Base-by-base conservation (phyloP, 1,284 basidiomycete genomes). In the Termitomyces sp. region DNA sequence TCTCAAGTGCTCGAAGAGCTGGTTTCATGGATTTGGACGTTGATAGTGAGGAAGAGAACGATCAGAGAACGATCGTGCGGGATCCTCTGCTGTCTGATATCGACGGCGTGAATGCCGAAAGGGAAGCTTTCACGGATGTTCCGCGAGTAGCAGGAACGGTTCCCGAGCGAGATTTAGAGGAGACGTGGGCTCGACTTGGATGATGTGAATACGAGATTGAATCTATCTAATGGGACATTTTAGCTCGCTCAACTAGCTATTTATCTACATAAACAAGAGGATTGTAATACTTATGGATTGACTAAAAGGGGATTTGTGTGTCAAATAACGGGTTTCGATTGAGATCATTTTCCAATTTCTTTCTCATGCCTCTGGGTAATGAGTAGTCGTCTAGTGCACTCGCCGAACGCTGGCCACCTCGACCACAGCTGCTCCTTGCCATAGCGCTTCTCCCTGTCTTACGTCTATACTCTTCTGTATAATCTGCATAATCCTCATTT, bases 1-100 rank as follows among this genome's bases (percentile, higher is more conserved):
- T 97, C 69, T 75, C 83, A 68, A 72, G 85, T 63, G 78, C 83
- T 62, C 72, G 89, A 68, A 71, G 82, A 66, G 74, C 88, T 63
- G 79, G 91, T 60, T 80, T 85, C 74, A 75, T 88, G 49, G 88
- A 91, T 66, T 75, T 88, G 52, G 88, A 88, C 60, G 71, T 86
- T 53, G 85, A 88, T 50, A 79, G 79, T 45, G 84, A 86, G 41
- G 84, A 86, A 35, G 80, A 83, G 11, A 76, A 76, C 49, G 78
- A 80, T 5, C 75, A 71, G 33, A 72, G 73, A 44, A 81, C 82
- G 14, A 72, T 84, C 26, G 77, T 83, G 9, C 73, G 71, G 41
- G 75, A 82, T 58, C 69, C 77, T 21, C 73, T 83, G 13, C 56
- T 84, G 39, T 84, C 82, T 64, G 85, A 87, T 42, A 60, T 64